Evolutionary conservation across 83 land plant species (phyloP), one percentile per base, ranked within the genome.

Genomic region (Picea abies): DNA sequence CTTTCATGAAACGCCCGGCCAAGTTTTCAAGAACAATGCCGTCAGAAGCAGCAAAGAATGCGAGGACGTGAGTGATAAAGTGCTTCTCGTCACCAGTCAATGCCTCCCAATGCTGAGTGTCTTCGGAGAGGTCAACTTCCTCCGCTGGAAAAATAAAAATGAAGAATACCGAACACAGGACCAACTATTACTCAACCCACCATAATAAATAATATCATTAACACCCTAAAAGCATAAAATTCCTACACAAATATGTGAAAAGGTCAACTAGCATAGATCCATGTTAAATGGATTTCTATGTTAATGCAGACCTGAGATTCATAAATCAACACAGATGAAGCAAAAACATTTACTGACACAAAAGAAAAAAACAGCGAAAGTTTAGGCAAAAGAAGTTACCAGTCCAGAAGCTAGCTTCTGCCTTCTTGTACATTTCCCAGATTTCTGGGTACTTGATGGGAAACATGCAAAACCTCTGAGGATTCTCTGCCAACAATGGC

Each of bases 21-120:
- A 86, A 64, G 63, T 86, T 86, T 68, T 86, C 88, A 58, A 86
- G 62, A 32, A 86, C 88, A 62, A 86, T 86, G 64, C 88, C 88
- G 47, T 86, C 88, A 11, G 88, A 86, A 5, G 88, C 87, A 9
- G 88, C 88, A 64, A 86, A 86, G 61, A 86, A 86, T 4, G 88
- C 88, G 25, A 86, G 60, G n/a, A 86, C 88, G 47, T 86, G 88
- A 25, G 77, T 85, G 26, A 86, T 81, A 29, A 86, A 86, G 72
- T 86, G 88, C 44, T 32, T 70, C 88, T 86, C 88, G 47, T 86
- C 79, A 25, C 4, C 8, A 35, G 67, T 70, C 5, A 86, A 63
- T 32, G 23, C 25, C 63, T 84, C 88, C 88, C 88, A 86, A 14
- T 86, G 88, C 23, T 61, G 49, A 5, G 35, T 4, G 19, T 86